Evolutionary conservation across 31 red algal genomes (phyloP).

Genomic region (Endocladia muricata): DNA sequence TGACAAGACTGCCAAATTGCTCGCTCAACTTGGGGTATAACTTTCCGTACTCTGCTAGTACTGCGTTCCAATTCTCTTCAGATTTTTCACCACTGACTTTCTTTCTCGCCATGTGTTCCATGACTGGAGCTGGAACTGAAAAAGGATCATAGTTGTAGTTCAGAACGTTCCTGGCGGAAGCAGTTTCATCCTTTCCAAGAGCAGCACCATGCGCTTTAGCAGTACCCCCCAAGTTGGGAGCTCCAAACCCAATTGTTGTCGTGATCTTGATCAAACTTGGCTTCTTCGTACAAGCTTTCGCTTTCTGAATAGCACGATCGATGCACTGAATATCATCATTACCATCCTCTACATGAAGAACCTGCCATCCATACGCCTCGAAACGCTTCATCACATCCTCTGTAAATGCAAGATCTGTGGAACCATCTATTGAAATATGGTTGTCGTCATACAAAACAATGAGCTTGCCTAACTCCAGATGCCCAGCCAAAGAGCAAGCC

Average conservation of each 20-base stretch:
- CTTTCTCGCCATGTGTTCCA: constrained; percentile 3
- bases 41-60: neutral
- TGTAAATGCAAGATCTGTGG: constrained; percentile 71
- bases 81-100: constrained; percentile 3
- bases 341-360: constrained; percentile 51
- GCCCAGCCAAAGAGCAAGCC: constrained; percentile 87
- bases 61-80: constrained; percentile 41
- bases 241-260: constrained; percentile 79
- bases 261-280: constrained; percentile 62
- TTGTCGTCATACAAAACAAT: constrained; percentile 97
- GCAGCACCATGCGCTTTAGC: constrained; percentile 61
- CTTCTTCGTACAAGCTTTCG: constrained; percentile 54
- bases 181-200: constrained; percentile 66
- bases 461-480: constrained; percentile 85
- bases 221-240: constrained; percentile 68
- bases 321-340: constrained; percentile 47
- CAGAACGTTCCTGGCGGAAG: constrained; percentile 6
- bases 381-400: constrained; percentile 68
- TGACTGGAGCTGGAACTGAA: constrained; percentile 51
- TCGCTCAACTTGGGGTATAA: neutral
- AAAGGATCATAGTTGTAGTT: constrained; percentile 21
- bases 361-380: constrained; percentile 87
- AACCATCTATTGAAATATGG: constrained; percentile 91
- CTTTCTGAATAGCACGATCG: constrained; percentile 41
- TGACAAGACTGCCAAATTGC: constrained; percentile 9